These are phyloP conservation scores for Ceratocystis lukuohia DNA, from an alignment of 2,329 filamentous ascomycete genomes.

Conservation along the genomic window DNA sequence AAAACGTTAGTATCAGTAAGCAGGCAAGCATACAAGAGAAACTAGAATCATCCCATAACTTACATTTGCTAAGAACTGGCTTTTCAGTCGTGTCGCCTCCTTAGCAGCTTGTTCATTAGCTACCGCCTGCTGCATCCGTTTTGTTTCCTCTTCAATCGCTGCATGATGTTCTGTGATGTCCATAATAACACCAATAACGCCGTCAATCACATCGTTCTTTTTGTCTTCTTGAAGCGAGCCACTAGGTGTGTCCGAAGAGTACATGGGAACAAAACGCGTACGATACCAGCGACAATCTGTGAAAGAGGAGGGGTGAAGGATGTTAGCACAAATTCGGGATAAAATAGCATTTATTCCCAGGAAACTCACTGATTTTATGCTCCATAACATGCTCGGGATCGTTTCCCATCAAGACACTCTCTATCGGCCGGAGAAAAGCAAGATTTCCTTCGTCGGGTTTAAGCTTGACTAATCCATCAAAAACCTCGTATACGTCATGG, in stretches of 20 bases:
- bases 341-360: neutral
- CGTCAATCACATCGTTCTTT: conserved; percentile 42
- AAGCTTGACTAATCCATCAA: conserved; percentile 34
- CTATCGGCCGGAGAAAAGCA: conserved; percentile 44
- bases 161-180: conserved; percentile 61
- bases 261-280: conserved; percentile 55
- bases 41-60: conserved; percentile 18
- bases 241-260: conserved; percentile 26
- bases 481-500: conserved; percentile 50
- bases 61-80: conserved; percentile 59
- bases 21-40: neutral
- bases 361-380: conserved; percentile 38
- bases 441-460: conserved; percentile 31
- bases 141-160: conserved; percentile 49
- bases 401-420: conserved; percentile 50
- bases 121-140: conserved; percentile 55
- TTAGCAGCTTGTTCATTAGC: conserved; percentile 68
- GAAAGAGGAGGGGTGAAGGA: conserved; percentile 8
- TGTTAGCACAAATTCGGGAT: conserved; percentile 9
- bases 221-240: conserved; percentile 6
- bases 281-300: conserved; percentile 52
- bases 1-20: conserved; percentile 7
- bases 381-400: conserved; percentile 49
- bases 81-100: conserved; percentile 68
- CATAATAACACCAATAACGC: conserved; percentile 67